These are phyloP conservation scores for Diphasiastrum complanatum DNA, from an alignment of 83 land plant species.

Conservation along the genomic window DNA sequence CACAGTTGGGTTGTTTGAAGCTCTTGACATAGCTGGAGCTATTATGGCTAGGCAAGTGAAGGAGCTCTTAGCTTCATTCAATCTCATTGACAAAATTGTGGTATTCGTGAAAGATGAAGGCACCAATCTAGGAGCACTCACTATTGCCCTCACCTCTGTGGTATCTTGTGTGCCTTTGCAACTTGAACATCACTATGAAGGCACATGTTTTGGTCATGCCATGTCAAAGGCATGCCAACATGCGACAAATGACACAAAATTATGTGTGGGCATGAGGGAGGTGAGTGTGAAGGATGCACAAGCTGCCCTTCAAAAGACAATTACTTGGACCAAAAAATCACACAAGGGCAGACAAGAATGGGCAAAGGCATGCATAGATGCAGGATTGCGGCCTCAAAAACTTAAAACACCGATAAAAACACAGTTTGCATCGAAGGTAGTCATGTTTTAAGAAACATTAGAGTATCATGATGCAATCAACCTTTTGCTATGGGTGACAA, in stretches of 20 bases:
- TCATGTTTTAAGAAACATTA: constrained; percentile 11
- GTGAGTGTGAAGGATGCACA: constrained; percentile 16
- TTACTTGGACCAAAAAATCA: constrained; percentile 8
- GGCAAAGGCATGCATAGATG: constrained; percentile 13
- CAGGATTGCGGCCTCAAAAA: background rate
- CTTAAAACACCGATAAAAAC: constrained; percentile 11
- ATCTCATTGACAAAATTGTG: constrained; percentile 7
- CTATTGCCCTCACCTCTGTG: constrained; percentile 12
- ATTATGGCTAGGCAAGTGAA: constrained; percentile 4
- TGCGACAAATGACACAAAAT: constrained; percentile 8
- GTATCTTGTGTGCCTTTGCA: constrained; percentile 12
- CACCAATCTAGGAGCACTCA: too few species aligned
- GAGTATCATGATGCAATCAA: constrained; percentile 10
- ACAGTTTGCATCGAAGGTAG: constrained; percentile 4
- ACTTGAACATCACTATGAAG: constrained; percentile 1
- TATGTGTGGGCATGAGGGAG: constrained; percentile 12
- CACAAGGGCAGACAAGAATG: constrained; percentile 17
- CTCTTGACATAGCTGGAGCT: constrained; percentile 6
- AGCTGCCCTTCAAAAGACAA: constrained; percentile 5
- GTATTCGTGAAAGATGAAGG: too few species aligned
- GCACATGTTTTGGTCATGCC: constrained; percentile 19
- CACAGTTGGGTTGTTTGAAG: constrained; percentile 7
- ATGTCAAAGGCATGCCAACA: constrained; percentile 9
- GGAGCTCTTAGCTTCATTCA: constrained; percentile 4
- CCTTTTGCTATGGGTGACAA: constrained; percentile 1